Conservation (phyloP, 257 asterid genomes). For the Plectranthus barbatus region DNA sequence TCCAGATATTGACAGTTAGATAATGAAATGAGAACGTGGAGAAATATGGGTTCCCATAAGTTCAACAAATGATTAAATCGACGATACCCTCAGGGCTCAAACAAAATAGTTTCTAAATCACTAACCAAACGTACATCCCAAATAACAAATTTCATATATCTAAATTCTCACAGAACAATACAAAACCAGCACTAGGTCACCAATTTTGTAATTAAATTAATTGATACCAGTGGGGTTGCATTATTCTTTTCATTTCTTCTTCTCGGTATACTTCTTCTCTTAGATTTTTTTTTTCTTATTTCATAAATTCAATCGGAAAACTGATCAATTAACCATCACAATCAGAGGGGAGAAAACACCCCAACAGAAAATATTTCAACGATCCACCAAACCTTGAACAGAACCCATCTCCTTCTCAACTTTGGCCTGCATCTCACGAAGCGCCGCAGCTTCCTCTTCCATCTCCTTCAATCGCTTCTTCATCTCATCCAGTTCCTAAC, state of each 20-base stretch:
- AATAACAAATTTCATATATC: not conserved
- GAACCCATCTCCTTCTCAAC: constrained; percentile 71
- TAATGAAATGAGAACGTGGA: not conserved
- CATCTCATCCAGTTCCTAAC: constrained; percentile 66
- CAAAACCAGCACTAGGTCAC: not conserved
- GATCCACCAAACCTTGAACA: constrained; percentile 37
- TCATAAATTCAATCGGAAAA: not conserved
- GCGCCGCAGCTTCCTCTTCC: constrained; percentile 68
- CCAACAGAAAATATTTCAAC: not conserved
- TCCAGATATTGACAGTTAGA: not conserved
- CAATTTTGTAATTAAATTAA: not conserved
- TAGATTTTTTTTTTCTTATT: not conserved
- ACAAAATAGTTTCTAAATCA: not conserved
- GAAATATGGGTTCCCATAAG: not conserved
- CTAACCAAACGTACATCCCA: not conserved
- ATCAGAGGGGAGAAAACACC: not conserved
- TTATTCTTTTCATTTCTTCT: not conserved
- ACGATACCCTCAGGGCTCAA: not conserved
- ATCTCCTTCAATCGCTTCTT: constrained; percentile 60
- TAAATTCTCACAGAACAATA: not conserved
- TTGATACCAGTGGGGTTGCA: too few relatives aligned
- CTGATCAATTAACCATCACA: not conserved
- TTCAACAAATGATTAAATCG: not conserved
- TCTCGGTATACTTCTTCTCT: not conserved
- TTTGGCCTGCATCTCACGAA: constrained; percentile 60